These are phyloP conservation scores for Cantharellus cinnabarinus DNA, from an alignment of 768 basidiomycete species.

Conservation along the genomic window DNA sequence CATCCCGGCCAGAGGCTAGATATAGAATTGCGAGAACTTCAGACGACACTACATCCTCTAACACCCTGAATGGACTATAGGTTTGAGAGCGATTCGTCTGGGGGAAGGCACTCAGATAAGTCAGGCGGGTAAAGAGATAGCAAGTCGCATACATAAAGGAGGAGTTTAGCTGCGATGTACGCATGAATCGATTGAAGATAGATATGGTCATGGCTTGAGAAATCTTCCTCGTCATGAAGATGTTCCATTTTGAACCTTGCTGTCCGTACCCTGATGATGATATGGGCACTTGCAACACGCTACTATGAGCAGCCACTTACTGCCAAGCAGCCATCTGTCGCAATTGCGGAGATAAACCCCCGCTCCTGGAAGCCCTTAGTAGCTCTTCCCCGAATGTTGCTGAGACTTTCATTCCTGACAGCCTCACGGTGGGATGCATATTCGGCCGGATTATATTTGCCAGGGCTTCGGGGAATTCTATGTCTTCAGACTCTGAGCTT, in stretches of 20 bases:
- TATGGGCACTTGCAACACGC: too few relatives aligned
- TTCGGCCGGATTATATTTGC: neutral
- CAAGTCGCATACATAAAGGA: neutral
- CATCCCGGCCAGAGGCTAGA: neutral
- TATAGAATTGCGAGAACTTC: neutral
- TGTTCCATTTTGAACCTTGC: too few relatives aligned
- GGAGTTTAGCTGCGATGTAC: neutral
- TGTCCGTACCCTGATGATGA: too few relatives aligned
- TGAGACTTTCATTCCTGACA: too few relatives aligned
- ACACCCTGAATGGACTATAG: neutral
- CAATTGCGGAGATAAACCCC: too few relatives aligned
- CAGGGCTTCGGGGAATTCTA: neutral
- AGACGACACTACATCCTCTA: neutral
- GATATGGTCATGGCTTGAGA: neutral
- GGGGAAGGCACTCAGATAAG: neutral
- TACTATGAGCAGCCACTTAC: too few relatives aligned
- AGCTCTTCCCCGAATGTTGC: too few relatives aligned
- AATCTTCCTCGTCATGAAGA: neutral
- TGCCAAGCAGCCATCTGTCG: too few relatives aligned
- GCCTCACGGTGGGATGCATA: too few relatives aligned
- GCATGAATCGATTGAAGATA: neutral
- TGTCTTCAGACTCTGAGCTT: conserved; percentile 11
- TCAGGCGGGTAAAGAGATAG: neutral
- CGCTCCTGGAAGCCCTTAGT: too few relatives aligned
- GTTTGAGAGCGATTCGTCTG: neutral